These are phyloP conservation scores for Nakazawaea ambrosiae DNA, from an alignment of 805 yeast species.

Conservation along the genomic window DNA sequence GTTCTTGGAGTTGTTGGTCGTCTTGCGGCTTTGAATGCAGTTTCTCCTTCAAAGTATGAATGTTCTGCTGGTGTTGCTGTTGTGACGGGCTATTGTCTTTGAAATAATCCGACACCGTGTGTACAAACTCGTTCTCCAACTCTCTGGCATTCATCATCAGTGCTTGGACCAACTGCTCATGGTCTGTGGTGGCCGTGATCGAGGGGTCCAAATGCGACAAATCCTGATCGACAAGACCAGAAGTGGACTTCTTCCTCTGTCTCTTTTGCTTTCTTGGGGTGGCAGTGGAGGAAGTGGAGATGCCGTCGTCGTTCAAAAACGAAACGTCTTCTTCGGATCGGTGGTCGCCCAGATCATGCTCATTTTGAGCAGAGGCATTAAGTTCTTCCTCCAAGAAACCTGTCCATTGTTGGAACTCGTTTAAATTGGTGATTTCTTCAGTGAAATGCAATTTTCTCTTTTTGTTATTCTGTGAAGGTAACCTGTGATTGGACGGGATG, in stretches of 20 bases:
- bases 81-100: too few species aligned
- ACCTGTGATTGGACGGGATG: neutral
- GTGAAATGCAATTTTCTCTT: conserved; percentile 24
- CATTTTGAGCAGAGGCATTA: conserved; percentile 2
- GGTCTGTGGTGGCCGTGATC: conserved; percentile 31
- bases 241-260: conserved; percentile 7
- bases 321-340: conserved; percentile 16
- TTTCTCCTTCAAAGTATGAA: too few species aligned
- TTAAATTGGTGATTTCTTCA: conserved; percentile 36
- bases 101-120: conserved; percentile 22
- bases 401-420: conserved; percentile 50
- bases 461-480: conserved; percentile 4
- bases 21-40: neutral
- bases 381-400: conserved; percentile 39
- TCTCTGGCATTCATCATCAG: conserved; percentile 66
- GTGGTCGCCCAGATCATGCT: neutral
- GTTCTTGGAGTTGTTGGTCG: conserved; percentile 9
- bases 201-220: conserved; percentile 40
- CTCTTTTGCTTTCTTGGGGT: conserved; percentile 2
- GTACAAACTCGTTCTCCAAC: conserved; percentile 37
- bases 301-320: conserved; percentile 22
- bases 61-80: conserved; percentile 12
- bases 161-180: conserved; percentile 61
- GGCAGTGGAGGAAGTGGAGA: conserved; percentile 7
- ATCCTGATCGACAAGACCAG: conserved; percentile 49